Evolutionary conservation across 2,329 filamentous ascomycete species (phyloP).

Genomic region (Helotiales sp.): DNA sequence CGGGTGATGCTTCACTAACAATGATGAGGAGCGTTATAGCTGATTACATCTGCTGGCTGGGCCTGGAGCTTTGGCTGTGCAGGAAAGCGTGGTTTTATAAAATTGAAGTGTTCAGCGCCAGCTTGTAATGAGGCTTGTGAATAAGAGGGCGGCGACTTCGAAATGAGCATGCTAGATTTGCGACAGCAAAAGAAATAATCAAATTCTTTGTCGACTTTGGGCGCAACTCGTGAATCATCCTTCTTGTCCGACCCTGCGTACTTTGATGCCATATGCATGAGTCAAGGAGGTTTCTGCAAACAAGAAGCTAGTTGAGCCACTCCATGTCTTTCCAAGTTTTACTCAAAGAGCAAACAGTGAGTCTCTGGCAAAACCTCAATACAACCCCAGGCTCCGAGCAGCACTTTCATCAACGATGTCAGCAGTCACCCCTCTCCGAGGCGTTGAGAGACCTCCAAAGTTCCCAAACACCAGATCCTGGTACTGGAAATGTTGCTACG

Average conservation of each 20-base stretch:
- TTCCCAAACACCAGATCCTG: neutral
- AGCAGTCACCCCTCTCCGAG: neutral
- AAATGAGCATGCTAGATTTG: no score
- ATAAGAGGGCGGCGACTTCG: no score
- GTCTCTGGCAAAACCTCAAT: neutral
- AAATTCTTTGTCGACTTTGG: no score
- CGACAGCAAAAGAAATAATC: no score
- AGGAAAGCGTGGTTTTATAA: no score
- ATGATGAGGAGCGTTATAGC: neutral
- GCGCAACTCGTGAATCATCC: no score
- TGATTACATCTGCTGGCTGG: neutral
- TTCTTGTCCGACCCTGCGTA: no score
- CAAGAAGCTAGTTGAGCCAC: no score
- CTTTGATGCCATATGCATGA: neutral
- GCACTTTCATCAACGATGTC: neutral
- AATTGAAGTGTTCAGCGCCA: no score
- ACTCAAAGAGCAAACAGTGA: neutral
- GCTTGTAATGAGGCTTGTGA: no score
- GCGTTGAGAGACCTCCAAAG: neutral
- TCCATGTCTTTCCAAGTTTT: neutral
- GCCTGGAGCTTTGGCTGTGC: neutral
- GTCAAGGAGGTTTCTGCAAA: neutral
- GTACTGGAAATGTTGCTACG: conserved; percentile 1
- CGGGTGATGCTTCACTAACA: neutral
- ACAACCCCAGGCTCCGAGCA: neutral